A percentile compares a stretch with the other conserved stretches of the same genome.
These are phyloP conservation scores for Stagonosporopsis rhizophila DNA, from an alignment of 2,329 filamentous ascomycete genomes.

Conservation along the genomic window DNA sequence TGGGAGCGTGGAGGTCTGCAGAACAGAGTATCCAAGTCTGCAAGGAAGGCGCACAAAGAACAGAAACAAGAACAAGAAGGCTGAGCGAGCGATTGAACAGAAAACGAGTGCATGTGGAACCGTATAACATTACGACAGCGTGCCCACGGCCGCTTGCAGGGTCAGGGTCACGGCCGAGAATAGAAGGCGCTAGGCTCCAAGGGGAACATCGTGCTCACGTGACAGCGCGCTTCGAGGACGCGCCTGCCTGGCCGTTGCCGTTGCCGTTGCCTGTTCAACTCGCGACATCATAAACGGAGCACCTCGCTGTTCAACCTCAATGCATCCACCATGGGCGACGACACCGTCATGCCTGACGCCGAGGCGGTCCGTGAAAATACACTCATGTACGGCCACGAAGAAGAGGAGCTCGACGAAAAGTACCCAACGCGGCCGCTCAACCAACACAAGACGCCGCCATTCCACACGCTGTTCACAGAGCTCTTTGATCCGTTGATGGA, in stretches of 20 bases:
- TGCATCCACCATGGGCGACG: conserved; percentile 37
- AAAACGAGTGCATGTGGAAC: conserved; percentile 13
- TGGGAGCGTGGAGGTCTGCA: neutral
- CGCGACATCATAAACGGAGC: conserved; percentile 8
- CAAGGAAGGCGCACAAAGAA: neutral
- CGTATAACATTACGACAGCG: conserved; percentile 13
- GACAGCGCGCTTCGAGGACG: conserved; percentile 22
- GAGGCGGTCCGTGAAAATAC: conserved; percentile 56
- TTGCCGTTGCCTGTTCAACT: conserved; percentile 18
- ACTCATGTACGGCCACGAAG: conserved; percentile 57
- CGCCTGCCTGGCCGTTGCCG: conserved; percentile 22
- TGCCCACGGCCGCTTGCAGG: conserved; percentile 3
- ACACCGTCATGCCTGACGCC: conserved; percentile 49
- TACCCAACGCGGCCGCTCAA: conserved; percentile 84
- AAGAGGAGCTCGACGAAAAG: conserved; percentile 58
- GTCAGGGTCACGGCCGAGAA: neutral
- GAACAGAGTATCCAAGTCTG: neutral
- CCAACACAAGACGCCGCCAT: conserved; percentile 77
- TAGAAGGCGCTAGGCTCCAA: conserved; percentile 18
- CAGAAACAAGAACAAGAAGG: neutral
- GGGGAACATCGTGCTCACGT: conserved; percentile 12
- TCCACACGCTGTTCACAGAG: conserved; percentile 76
- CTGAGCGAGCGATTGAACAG: conserved; percentile 11
- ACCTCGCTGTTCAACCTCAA: conserved; percentile 12
- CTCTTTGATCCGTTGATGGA: conserved; percentile 84